A percentile compares a stretch with the other conserved stretches of the same genome.
phyloP scores from a whole-genome alignment of 768 basidiomycete genomes.

The Pulveroboletus sp. region DNA sequence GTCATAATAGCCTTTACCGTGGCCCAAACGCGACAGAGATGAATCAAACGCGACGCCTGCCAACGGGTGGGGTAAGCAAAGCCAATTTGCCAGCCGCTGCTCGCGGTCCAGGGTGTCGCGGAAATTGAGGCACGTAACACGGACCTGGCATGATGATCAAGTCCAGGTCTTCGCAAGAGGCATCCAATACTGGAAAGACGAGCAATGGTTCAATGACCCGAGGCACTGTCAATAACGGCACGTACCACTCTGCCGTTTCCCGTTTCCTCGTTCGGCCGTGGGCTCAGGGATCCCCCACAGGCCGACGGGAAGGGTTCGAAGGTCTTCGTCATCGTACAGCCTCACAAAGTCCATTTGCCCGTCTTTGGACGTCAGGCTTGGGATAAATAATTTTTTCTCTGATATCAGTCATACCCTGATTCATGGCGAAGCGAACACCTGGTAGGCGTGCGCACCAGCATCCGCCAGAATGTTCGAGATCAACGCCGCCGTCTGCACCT shows the following conservation, averaged over 20 bases:
- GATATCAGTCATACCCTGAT: slow-evolving; percentile 1
- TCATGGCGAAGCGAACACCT: not conserved
- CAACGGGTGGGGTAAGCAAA: slow-evolving; percentile 9
- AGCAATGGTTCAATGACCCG: slow-evolving; percentile 1
- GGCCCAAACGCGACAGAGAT: slow-evolving; percentile 65
- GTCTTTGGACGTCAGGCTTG: slow-evolving; percentile 50
- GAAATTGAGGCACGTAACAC: slow-evolving; percentile 14
- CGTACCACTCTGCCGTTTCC: slow-evolving; percentile 51
- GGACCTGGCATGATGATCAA: slow-evolving; percentile 66
- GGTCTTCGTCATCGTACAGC: slow-evolving; percentile 56
- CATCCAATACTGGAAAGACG: slow-evolving; percentile 28
- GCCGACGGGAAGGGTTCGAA: slow-evolving; percentile 52
- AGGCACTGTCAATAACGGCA: slow-evolving; percentile 9
- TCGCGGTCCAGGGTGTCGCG: slow-evolving; percentile 8
- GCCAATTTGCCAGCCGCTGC: slow-evolving; percentile 1
- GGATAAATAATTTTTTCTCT: slow-evolving; percentile 71
- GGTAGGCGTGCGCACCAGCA: slow-evolving; percentile 39
- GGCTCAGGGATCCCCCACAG: slow-evolving; percentile 80
- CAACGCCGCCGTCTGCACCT: slow-evolving; percentile 56
- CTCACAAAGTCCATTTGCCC: slow-evolving; percentile 62
- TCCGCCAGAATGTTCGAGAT: slow-evolving; percentile 48
- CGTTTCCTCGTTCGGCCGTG: slow-evolving; percentile 37
- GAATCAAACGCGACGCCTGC: slow-evolving; percentile 74
- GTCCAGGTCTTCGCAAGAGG: slow-evolving; percentile 45
- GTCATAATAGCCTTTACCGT: slow-evolving; percentile 85